Evolutionary conservation across 371 early-diverging fungal genomes (phyloP), one percentile per base, ranked within the genome.

Genomic region (Actinomortierella wolfii): DNA sequence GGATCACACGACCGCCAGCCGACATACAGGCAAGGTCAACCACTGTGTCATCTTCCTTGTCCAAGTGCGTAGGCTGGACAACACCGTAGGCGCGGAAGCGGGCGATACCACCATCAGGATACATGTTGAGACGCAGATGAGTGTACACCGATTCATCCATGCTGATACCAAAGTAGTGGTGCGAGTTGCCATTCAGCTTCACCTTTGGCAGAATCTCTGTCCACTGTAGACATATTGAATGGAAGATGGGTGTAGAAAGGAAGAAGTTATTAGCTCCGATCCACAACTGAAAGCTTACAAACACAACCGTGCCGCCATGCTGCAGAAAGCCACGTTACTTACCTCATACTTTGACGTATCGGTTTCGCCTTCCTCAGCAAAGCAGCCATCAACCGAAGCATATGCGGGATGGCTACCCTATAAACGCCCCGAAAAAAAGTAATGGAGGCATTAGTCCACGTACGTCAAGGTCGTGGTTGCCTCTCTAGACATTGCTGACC

Each of bases 31-130:
- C 89, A 26, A 96, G 81, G 69, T 95, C 92, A 43, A 90, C 56
- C 14, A 83, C 51, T 0, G 79, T 79, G 39, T 77, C 68, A 18
- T 83, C 81, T 2, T 61, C 61, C 14, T 13, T 34, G 21, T 17
- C 5, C 18, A n/a, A 50, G 8, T 13, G 25, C 0, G 14, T 39
- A 15, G 39, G 21, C 9, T 15, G 18, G 4, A 53, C 29, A 34
- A 14, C n/a, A n/a, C 8, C 25, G 7, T 23, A 42, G 25, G 21
- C 20, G 8, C 45, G 20, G 42, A 39, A 17, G 54, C 64, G 53
- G 68, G 87, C 88, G 68, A 95, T 89, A 53, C 94, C 95, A 48
- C 97, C 97, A 68, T 94, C 94, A 14, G 95, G 94, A 58, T 84
- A 90, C 70, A 92, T 89, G 56, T 86, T 88, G 57, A 95, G 73